phyloP scores from a whole-genome alignment of 805 yeast species.

The Pichia nakasei region DNA sequence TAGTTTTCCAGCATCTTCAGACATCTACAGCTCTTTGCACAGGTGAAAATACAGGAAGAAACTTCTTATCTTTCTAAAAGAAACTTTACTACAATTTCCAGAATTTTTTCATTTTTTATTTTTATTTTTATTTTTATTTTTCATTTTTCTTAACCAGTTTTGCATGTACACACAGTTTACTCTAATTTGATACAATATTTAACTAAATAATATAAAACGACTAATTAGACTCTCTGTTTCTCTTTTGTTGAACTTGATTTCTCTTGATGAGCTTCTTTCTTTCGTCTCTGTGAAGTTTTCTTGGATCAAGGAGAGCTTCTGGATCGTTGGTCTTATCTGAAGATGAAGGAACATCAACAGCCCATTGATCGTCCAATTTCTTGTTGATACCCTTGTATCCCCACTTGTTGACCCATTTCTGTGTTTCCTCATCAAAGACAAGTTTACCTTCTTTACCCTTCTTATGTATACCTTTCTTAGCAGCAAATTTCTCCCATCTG shows the following conservation, averaged over 20 bases:
- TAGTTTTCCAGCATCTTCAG: neutral
- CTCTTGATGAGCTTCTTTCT: conserved; percentile 79
- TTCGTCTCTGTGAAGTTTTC: conserved; percentile 71
- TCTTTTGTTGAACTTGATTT: conserved; percentile 77
- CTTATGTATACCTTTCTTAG: conserved; percentile 86
- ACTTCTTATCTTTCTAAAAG: too few species aligned
- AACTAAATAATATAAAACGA: neutral
- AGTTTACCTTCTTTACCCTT: conserved; percentile 84
- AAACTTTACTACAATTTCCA: too few species aligned
- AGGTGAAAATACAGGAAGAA: too few species aligned
- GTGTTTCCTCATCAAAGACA: conserved; percentile 80
- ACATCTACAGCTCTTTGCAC: too few species aligned
- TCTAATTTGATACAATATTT: too few species aligned
- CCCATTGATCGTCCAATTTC: conserved; percentile 82
- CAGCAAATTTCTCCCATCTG: conserved; percentile 96
- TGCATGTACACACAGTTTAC: too few species aligned
- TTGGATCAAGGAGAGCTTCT: conserved; percentile 61
- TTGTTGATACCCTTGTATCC: conserved; percentile 94
- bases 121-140: too few species aligned
- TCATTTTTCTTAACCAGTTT: too few species aligned
- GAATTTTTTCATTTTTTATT: too few species aligned
- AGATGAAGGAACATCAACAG: conserved; percentile 69
- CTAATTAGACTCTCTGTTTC: conserved; percentile 35
- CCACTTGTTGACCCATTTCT: conserved; percentile 98
- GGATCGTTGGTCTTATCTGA: conserved; percentile 46